Evolutionary conservation across 1,139 yeast species (phyloP).

Genomic region (Scheffersomyces lignicola): DNA sequence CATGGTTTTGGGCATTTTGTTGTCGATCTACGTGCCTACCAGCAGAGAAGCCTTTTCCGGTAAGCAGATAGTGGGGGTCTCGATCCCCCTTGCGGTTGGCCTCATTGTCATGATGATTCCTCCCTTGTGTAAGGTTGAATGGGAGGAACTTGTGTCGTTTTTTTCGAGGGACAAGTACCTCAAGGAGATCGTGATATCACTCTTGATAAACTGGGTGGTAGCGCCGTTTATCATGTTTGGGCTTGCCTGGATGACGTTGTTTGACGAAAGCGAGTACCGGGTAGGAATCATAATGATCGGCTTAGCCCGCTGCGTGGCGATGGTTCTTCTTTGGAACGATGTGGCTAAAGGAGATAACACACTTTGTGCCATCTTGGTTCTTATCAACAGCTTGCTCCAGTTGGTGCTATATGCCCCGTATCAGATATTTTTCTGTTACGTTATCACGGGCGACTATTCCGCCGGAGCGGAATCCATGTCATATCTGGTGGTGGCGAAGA

Average conservation of each 20-base stretch:
- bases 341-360: slow-evolving; percentile 54
- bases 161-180: slow-evolving; percentile 21
- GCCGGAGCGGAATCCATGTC: slow-evolving; percentile 18
- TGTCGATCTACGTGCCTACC: slow-evolving; percentile 33
- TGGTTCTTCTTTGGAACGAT: slow-evolving; percentile 64
- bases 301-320: slow-evolving; percentile 61
- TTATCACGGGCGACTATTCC: slow-evolving; percentile 25
- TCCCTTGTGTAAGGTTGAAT: slow-evolving; percentile 54
- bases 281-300: slow-evolving; percentile 61
- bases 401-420: slow-evolving; percentile 57
- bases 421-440: slow-evolving; percentile 47
- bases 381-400: slow-evolving; percentile 54
- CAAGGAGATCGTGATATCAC: slow-evolving; percentile 37
- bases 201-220: slow-evolving; percentile 54
- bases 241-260: slow-evolving; percentile 54
- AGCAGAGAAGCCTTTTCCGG: slow-evolving; percentile 30
- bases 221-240: slow-evolving; percentile 62
- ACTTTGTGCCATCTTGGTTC: slow-evolving; percentile 54
- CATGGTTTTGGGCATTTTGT: slow-evolving; percentile 29
- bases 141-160: slow-evolving; percentile 34
- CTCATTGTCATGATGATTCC: slow-evolving; percentile 61
- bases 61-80: slow-evolving; percentile 26
- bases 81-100: slow-evolving; percentile 53
- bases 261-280: slow-evolving; percentile 50
- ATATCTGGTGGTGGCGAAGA: slow-evolving; percentile 46